These are phyloP conservation scores for Ophiocordyceps camponoti-leonardi DNA, from an alignment of 2,329 filamentous ascomycete genomes.

Conservation along the genomic window DNA sequence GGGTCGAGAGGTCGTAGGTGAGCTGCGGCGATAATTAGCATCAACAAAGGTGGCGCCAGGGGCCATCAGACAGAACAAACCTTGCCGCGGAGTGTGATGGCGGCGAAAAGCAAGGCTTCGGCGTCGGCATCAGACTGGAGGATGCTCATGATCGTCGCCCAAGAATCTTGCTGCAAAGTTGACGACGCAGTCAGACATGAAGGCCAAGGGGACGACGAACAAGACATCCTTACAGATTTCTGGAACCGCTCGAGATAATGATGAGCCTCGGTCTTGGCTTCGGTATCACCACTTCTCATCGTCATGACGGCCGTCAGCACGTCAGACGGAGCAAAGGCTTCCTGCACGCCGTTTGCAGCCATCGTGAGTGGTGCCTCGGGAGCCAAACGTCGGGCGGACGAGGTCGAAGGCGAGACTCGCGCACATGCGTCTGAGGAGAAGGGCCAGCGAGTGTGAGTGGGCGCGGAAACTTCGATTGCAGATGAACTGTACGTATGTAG, in stretches of 20 bases:
- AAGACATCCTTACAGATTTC: conserved; percentile 57
- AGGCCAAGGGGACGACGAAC: neutral
- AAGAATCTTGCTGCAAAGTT: conserved; percentile 60
- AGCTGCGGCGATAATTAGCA: conserved; percentile 40
- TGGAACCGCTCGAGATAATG: conserved; percentile 88
- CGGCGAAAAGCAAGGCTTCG: conserved; percentile 86
- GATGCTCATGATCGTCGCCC: conserved; percentile 74
- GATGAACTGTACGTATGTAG: neutral
- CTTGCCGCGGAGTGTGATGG: conserved; percentile 95
- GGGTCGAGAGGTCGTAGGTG: conserved; percentile 77
- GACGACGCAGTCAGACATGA: neutral
- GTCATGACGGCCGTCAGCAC: conserved; percentile 79
- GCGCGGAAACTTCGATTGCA: neutral
- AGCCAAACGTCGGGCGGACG: neutral
- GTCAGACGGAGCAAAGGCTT: conserved; percentile 55
- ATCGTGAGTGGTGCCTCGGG: conserved; percentile 24
- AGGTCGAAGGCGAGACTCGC: neutral
- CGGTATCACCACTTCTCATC: conserved; percentile 72
- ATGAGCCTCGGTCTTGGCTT: conserved; percentile 78
- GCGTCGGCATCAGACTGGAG: conserved; percentile 66
- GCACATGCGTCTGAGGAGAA: neutral
- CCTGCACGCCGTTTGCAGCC: conserved; percentile 47
- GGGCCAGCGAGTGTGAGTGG: neutral
- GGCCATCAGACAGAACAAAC: conserved; percentile 33
- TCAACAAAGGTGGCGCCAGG: neutral